A percentile compares a stretch with the other conserved stretches of the same genome.
These are phyloP conservation scores for Pleurotus cornucopiae DNA, from an alignment of 768 basidiomycete genomes.

Conservation along the genomic window DNA sequence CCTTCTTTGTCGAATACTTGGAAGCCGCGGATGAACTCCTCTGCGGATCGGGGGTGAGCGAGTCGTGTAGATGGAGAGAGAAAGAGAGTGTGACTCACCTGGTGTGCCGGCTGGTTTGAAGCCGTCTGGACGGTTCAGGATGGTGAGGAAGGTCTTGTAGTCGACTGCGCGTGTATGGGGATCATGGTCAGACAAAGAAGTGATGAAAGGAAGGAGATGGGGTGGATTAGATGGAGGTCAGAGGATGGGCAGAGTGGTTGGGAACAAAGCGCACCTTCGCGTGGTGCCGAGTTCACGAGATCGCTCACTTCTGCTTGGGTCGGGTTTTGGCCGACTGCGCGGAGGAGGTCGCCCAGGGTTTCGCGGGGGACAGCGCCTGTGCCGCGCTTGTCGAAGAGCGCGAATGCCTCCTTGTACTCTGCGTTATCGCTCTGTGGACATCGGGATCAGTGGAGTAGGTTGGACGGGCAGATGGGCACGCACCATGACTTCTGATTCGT, in stretches of 20 bases:
- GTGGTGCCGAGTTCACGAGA: conserved; percentile 66
- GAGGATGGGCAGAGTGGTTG: background rate
- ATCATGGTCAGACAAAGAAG: too few relatives aligned
- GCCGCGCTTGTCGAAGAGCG: conserved; percentile 96
- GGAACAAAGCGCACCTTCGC: conserved; percentile 53
- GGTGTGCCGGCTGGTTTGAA: conserved; percentile 97
- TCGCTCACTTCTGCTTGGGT: conserved; percentile 96
- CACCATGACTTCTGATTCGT: too few relatives aligned
- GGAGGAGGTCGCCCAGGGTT: conserved; percentile 85
- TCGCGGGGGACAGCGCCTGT: conserved; percentile 86
- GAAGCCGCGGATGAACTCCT: conserved; percentile 99
- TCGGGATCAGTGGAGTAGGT: too few relatives aligned
- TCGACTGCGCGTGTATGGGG: conserved; percentile 52
- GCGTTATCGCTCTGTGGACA: conserved; percentile 42
- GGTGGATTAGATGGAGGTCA: background rate
- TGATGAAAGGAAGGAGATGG: too few relatives aligned
- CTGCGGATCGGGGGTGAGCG: conserved; percentile 32
- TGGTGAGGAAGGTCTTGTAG: conserved; percentile 86
- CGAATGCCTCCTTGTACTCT: conserved; percentile 96
- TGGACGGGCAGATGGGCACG: background rate
- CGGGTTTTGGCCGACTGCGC: conserved; percentile 97
- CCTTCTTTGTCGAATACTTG: conserved; percentile 80
- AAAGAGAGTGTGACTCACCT: conserved; percentile 44
- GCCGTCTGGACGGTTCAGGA: conserved; percentile 92
- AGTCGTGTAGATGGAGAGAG: conserved; percentile 2